Evolutionary conservation across 169 alveolate genomes (phyloP), one percentile per base, ranked within the genome.

Genomic region (Plasmodium adleri): DNA sequence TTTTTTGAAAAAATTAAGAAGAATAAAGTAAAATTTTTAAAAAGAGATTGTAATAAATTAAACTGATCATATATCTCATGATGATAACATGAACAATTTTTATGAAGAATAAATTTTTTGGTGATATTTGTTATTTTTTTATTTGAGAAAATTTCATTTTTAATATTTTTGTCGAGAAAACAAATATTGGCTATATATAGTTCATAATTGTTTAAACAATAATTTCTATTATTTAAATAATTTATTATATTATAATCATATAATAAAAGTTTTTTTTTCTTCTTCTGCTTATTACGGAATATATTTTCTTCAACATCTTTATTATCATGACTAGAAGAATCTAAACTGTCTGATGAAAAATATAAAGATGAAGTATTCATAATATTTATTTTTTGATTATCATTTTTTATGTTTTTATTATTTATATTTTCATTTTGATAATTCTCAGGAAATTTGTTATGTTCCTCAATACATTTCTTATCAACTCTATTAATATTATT

Each of bases 1-100:
- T 60, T 67, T 64, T 86, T 86, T 3, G 92, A 58, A 73, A 86
- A 86, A n/a, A 43, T 60, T 75, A 86, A 60, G 28, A 71, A 72
- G 59, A 71, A 86, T 15, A 62, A 71, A 43, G 20, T 47, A 28
- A 86, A 59, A 32, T 86, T 86, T 45, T 86, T 86, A 86, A 86
- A 86, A 86, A 71, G 72, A 5, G 70, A 45, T 45, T 62, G 92
- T 24, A 72, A 64, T 39, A 86, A 66, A 26, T 63, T 2, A 74
- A 86, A 86, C 43, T 72, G 86, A 32, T 73, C 22, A 24, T 12
- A 12, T 1, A 86, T 50, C 28, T 62, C 67, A 47, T 86, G 22
- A 32, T 32, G n/a, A n/a, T n/a, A 32, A 10, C 59, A 22, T 22
- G 32, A 6, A 2, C 54, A 45, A 49, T 59, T 70, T 17, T 54